phyloP scores from a whole-genome alignment of 257 asterid species.

The Solanum chmielewskii region DNA sequence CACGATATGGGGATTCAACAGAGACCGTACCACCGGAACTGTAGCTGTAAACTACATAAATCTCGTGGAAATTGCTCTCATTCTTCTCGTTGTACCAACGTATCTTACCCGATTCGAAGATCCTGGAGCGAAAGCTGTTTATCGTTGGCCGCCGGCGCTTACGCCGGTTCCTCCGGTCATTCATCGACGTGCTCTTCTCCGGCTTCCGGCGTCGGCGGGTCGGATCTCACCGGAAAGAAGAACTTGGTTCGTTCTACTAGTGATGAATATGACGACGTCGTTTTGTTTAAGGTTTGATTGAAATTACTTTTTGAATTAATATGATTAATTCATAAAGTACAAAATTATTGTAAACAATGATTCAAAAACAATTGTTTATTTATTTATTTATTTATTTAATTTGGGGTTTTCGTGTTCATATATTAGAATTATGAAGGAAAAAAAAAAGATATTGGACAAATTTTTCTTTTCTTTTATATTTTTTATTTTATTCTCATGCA shows the following conservation, averaged over 20 bases:
- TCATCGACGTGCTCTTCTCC: conserved; percentile 33
- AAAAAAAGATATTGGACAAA: neutral
- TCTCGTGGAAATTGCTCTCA: conserved; percentile 35
- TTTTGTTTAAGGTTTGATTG: neutral
- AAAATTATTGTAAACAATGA: neutral
- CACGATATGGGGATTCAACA: conserved; percentile 37
- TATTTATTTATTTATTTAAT: neutral
- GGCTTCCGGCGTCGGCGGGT: neutral
- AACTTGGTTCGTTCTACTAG: conserved; percentile 20
- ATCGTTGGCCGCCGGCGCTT: conserved; percentile 12
- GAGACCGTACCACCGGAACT: conserved; percentile 66
- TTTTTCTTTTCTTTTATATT: neutral
- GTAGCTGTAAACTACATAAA: conserved; percentile 58
- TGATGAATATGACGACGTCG: conserved; percentile 1
- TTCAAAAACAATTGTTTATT: neutral
- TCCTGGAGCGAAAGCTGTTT: conserved; percentile 60
- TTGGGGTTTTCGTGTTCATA: neutral
- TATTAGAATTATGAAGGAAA: neutral
- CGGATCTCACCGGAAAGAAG: neutral
- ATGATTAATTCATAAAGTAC: neutral
- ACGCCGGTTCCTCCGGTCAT: neutral
- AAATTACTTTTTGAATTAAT: neutral
- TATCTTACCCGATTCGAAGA: conserved; percentile 42
- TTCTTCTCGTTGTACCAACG: conserved; percentile 10
- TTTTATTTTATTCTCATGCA: neutral